Percentiles rank a stretch among this genome's conserved stretches.
Evolutionary conservation across 345 rosid species (phyloP).

Genomic region (Syzygium grande): DNA sequence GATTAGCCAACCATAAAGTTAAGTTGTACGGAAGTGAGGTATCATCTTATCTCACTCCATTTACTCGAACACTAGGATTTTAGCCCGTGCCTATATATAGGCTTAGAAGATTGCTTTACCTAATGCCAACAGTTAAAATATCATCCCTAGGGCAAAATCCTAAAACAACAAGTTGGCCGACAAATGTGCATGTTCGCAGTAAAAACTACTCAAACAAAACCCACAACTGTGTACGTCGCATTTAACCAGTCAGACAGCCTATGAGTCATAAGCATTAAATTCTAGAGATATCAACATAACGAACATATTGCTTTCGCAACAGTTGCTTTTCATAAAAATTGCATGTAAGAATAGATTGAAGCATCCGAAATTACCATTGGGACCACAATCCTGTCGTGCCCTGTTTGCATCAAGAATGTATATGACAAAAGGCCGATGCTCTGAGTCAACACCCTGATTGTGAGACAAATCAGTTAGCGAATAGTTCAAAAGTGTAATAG

Average conservation of each 20-base stretch:
- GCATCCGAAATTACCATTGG: constrained; percentile 71
- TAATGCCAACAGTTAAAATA: not conserved
- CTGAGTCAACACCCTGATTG: constrained; percentile 49
- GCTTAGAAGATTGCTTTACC: not conserved
- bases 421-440: constrained; percentile 90
- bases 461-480: not conserved
- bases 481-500: not conserved
- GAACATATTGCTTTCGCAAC: not conserved
- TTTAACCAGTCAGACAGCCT: not conserved
- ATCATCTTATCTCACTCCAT: not conserved
- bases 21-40: not conserved
- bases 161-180: not conserved
- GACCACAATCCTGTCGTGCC: constrained; percentile 82
- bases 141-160: not conserved
- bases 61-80: not conserved
- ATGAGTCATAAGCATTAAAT: not conserved
- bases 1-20: not conserved
- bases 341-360: not conserved
- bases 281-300: not conserved
- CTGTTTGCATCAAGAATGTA: constrained; percentile 65
- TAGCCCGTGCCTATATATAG: not conserved
- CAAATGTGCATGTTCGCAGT: not conserved
- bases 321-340: not conserved
- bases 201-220: not conserved
- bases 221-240: not conserved